Percentiles rank a stretch among this genome's conserved stretches.
phyloP scores from a whole-genome alignment of 345 rosid species.

The Brassica cretica region DNA sequence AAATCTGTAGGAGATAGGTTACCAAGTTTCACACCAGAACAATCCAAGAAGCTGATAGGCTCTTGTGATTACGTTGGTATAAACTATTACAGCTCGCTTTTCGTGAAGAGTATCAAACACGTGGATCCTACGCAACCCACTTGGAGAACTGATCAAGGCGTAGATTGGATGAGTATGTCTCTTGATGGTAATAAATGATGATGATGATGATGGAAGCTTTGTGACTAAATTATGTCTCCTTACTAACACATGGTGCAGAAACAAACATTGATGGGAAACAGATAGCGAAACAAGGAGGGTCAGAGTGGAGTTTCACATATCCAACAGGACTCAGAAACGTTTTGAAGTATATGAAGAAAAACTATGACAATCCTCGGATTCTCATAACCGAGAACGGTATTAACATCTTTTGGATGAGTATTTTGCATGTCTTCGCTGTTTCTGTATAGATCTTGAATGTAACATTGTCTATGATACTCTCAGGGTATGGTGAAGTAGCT shows the following conservation, averaged over 20 bases:
- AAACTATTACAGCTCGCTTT: conserved; percentile 58
- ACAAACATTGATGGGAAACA: conserved; percentile 38
- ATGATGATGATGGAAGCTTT: background rate
- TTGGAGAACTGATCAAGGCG: conserved; percentile 43
- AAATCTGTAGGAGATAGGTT: conserved; percentile 47
- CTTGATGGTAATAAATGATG: background rate
- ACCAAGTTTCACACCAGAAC: conserved; percentile 54
- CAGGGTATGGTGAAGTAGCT: conserved; percentile 40
- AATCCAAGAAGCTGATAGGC: conserved; percentile 49
- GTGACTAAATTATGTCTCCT: conserved; percentile 18
- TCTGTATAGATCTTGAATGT: background rate
- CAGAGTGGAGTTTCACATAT: conserved; percentile 44
- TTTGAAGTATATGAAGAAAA: conserved; percentile 35
- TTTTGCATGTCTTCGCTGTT: background rate
- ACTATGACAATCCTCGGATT: conserved; percentile 35
- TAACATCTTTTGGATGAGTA: background rate
- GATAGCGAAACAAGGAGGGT: conserved; percentile 44
- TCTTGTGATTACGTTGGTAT: conserved; percentile 60
- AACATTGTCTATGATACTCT: conserved; percentile 4
- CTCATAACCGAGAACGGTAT: conserved; percentile 38
- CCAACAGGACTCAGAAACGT: conserved; percentile 41
- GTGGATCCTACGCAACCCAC: conserved; percentile 39
- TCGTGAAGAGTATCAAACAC: conserved; percentile 28
- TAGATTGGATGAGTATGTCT: conserved; percentile 41
- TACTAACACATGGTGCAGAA: conserved; percentile 21